A percentile compares a stretch with the other conserved stretches of the same genome.
Evolutionary conservation across 108 stramenopile species (phyloP).

Genomic region (Skeletonema potamos): DNA sequence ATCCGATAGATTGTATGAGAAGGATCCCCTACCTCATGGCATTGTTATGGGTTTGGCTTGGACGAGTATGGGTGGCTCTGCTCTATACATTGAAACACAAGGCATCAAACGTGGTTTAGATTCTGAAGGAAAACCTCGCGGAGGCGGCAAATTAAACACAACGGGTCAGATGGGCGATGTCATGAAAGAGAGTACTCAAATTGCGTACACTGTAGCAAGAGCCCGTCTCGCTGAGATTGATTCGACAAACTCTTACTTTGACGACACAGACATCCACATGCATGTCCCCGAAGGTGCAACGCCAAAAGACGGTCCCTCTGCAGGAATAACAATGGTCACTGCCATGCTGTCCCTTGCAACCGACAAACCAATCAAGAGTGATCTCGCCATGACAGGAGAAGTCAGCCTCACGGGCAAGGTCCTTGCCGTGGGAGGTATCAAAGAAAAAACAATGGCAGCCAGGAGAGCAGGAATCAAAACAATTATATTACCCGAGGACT

Average conservation of each 20-base stretch:
- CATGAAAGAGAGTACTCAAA: constrained; percentile 93
- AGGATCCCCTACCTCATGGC: constrained; percentile 87
- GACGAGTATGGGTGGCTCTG: constrained; percentile 96
- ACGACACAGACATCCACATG: constrained; percentile 90
- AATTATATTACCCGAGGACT: constrained; percentile 88
- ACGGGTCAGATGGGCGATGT: constrained; percentile 97
- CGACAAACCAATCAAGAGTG: constrained; percentile 81
- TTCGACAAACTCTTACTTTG: constrained; percentile 70
- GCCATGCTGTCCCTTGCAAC: constrained; percentile 93
- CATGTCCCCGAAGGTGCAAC: constrained; percentile 99
- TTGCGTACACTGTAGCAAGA: constrained; percentile 95
- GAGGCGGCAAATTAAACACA: constrained; percentile 75
- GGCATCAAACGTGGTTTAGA: constrained; percentile 78
- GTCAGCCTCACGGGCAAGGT: constrained; percentile 94
- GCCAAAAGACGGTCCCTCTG: constrained; percentile 98
- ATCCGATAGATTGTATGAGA: constrained; percentile 91
- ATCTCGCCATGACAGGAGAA: constrained; percentile 98
- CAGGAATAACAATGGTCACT: constrained; percentile 96
- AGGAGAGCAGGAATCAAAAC: constrained; percentile 89
- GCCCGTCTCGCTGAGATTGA: constrained; percentile 70
- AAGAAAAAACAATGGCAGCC: constrained; percentile 99
- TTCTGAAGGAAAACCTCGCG: constrained; percentile 68
- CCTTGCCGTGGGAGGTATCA: constrained; percentile 97
- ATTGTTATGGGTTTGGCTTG: constrained; percentile 98
- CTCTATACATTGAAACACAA: constrained; percentile 97